Percentiles rank a stretch among this genome's conserved stretches.
phyloP scores from a whole-genome alignment of 2,329 filamentous ascomycete species.

The Nectriaceae sp. region DNA sequence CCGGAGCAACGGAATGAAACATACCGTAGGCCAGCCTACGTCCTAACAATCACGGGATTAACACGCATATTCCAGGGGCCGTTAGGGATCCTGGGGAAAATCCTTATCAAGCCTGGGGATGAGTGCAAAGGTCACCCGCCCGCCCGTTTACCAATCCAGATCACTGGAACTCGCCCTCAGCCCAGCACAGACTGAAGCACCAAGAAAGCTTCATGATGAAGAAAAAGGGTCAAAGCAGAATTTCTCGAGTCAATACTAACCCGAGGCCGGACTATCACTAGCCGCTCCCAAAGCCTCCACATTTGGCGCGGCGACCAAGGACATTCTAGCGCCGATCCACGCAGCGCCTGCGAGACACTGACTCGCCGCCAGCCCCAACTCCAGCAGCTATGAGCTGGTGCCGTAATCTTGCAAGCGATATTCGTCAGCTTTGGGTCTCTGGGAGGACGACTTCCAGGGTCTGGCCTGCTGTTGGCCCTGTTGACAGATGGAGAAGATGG shows the following conservation, averaged over 20 bases:
- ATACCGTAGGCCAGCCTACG: neutral
- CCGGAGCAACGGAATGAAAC: neutral
- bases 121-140: no score
- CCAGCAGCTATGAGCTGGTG: neutral
- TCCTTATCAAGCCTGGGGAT: neutral
- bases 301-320: neutral
- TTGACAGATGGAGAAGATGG: neutral
- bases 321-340: neutral
- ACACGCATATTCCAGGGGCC: neutral
- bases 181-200: no score
- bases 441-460: neutral
- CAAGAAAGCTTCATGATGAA: neutral
- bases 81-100: neutral
- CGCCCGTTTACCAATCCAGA: no score
- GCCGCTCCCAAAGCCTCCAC: no score
- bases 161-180: no score
- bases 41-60: neutral
- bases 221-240: neutral
- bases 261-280: no score
- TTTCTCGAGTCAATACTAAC: neutral
- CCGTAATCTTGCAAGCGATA: neutral
- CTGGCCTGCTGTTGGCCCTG: neutral
- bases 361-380: neutral
- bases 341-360: neutral
- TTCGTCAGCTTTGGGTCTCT: neutral